phyloP scores from a whole-genome alignment of 1,139 yeast genomes.

The Saccharomyces hybrid region DNA sequence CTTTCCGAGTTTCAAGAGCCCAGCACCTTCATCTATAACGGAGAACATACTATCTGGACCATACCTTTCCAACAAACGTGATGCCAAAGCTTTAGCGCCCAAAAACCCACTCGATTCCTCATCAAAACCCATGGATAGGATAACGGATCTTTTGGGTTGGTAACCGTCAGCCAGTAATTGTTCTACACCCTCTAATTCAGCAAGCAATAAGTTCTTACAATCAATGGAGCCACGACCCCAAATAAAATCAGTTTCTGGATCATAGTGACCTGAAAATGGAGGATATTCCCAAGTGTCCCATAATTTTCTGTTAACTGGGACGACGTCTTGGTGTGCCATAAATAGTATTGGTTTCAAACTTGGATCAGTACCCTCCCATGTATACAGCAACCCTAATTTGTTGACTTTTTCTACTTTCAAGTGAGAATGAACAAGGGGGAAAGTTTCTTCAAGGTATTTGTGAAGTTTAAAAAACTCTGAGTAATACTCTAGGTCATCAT shows the following conservation, averaged over 20 bases:
- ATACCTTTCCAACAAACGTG: slow-evolving; percentile 40
- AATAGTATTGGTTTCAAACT: slow-evolving; percentile 56
- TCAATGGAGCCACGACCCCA: slow-evolving; percentile 66
- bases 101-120: slow-evolving; percentile 59
- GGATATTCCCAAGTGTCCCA: slow-evolving; percentile 55
- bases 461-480: slow-evolving; percentile 39
- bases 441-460: slow-evolving; percentile 45
- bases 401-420: slow-evolving; percentile 52
- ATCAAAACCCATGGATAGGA: slow-evolving; percentile 63
- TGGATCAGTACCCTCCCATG: slow-evolving; percentile 54
- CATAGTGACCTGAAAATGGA: slow-evolving; percentile 64
- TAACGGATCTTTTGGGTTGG: slow-evolving; percentile 47
- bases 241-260: slow-evolving; percentile 40
- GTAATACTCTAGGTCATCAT: slow-evolving; percentile 30
- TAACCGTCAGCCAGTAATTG: slow-evolving; percentile 39
- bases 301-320: slow-evolving; percentile 63
- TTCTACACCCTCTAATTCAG: slow-evolving; percentile 54
- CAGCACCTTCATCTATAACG: slow-evolving; percentile 59
- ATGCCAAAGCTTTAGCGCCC: slow-evolving; percentile 47
- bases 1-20: slow-evolving; percentile 32
- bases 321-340: slow-evolving; percentile 78
- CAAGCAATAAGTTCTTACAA: slow-evolving; percentile 52
- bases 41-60: slow-evolving; percentile 52
- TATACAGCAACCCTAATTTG: slow-evolving; percentile 55
- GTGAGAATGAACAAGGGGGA: slow-evolving; percentile 49